Base-by-base conservation (phyloP, 176 grass and related monocot species). In the Avena insularis region DNA sequence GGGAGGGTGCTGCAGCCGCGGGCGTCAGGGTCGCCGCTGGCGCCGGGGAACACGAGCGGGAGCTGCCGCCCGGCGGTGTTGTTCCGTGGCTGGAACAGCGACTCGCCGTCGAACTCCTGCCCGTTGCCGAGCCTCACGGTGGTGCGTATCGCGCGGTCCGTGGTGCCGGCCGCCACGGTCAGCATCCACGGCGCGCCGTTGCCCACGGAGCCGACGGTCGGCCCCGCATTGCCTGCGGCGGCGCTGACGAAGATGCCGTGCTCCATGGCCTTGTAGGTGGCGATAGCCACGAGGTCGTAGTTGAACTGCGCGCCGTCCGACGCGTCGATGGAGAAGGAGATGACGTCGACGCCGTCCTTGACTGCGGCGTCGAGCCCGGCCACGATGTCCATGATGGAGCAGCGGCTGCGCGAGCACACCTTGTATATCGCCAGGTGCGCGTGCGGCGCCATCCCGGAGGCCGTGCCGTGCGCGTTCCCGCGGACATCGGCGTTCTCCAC, bases 341-440 rank as follows among this genome's bases (percentile, higher is more conserved):
- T 62, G 0, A 94, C 90, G 47, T 94, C 92, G 0, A 94, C 90
- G 12, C 92, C 92, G 58, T 94, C 92, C 65, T 75, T 86, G 20
- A 89, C 90, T 4, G 92, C 92, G 21, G 87, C 85, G 61, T 94
- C 92, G 0, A 94, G 84, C 33, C 92, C 92, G 0, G 92, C 87
- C 4, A 94, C 68, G 71, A 94, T 82, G 86, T 89, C 89, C 87
- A 91, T 80, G 67, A 91, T 86, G 59, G 90, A 89, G 61, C 92
- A 94, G 2, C 89, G 79, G 85, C 78, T 80, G 9, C 86, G 77
- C 6, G 82, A n/a, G 65, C 93, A 95, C 66, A 95, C 93, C 84
- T 95, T 95, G 88, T 95, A 95, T 0, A 95, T 82, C 9, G 93
- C 90, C 0, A 95, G 83, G 88, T 95, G 93, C 50, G 93, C 93